Conservation (phyloP, 139 green algal species). For the Coelastrella sp. region DNA sequence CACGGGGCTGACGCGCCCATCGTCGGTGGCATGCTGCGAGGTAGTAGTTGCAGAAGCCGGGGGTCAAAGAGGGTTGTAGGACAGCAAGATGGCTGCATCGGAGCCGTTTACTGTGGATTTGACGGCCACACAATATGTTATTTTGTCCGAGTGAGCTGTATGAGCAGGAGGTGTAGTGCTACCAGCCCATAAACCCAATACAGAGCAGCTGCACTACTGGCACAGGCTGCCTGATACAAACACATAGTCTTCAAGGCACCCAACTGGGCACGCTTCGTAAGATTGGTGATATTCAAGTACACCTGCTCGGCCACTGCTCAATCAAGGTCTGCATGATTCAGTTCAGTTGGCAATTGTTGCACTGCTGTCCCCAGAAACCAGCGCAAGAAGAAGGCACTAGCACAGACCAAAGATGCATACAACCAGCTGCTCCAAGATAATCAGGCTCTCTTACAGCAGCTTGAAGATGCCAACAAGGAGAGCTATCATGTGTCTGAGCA, state of each 20-base stretch:
- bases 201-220: no score
- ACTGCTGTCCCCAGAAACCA: slow-evolving; percentile 66
- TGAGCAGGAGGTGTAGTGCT: no score
- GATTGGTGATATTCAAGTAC: no score
- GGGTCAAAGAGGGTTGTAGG: background rate
- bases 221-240: no score
- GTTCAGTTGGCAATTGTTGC: background rate
- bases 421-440: slow-evolving; percentile 71
- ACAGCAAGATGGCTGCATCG: background rate
- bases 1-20: background rate
- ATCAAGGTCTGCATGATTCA: no score
- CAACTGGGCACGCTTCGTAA: no score
- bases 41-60: background rate
- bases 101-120: slow-evolving; percentile 54
- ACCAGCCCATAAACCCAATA: no score
- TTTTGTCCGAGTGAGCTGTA: slow-evolving; percentile 69
- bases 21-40: background rate
- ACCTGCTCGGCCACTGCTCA: no score
- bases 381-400: slow-evolving; percentile 80
- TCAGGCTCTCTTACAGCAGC: slow-evolving; percentile 65
- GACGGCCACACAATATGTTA: slow-evolving; percentile 76
- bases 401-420: slow-evolving; percentile 67
- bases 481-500: slow-evolving; percentile 81
- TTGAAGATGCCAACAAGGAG: slow-evolving; percentile 71
- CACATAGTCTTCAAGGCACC: background rate